Evolutionary conservation across 2,329 filamentous ascomycete genomes (phyloP).

Genomic region (Sordariomycetes sp.): DNA sequence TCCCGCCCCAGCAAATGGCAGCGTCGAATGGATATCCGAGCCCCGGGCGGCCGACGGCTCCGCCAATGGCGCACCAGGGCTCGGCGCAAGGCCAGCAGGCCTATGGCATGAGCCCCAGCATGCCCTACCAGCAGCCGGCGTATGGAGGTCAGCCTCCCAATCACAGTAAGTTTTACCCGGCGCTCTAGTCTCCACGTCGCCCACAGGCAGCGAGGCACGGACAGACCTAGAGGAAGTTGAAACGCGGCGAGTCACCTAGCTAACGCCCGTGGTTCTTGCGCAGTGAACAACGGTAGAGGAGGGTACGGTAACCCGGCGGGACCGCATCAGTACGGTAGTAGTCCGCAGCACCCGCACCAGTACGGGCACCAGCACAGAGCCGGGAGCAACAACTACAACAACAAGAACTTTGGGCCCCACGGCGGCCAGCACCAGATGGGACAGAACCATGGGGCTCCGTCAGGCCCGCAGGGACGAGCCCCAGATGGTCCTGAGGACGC

Average conservation of each 20-base stretch:
- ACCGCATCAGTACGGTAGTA: slow-evolving; percentile 50
- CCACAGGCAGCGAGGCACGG: not conserved
- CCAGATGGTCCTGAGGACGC: slow-evolving; percentile 31
- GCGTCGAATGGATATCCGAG: slow-evolving; percentile 77
- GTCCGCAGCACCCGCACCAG: slow-evolving; percentile 55
- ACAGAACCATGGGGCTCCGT: slow-evolving; percentile 22
- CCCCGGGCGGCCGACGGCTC: slow-evolving; percentile 65
- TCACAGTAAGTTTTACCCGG: slow-evolving; percentile 52
- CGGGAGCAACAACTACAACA: slow-evolving; percentile 40
- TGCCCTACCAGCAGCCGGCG: slow-evolving; percentile 65
- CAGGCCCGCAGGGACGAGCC: slow-evolving; percentile 18
- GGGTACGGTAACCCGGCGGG: slow-evolving; percentile 48
- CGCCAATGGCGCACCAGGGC: slow-evolving; percentile 91
- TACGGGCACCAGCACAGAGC: slow-evolving; percentile 50
- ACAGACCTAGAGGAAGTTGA: slow-evolving; percentile 2
- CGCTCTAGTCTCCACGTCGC: not conserved
- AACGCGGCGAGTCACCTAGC: slow-evolving; percentile 1
- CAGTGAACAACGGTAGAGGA: slow-evolving; percentile 47
- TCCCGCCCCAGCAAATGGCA: slow-evolving; percentile 47
- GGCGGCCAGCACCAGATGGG: slow-evolving; percentile 26
- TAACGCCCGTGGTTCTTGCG: not conserved
- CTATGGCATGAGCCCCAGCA: slow-evolving; percentile 66
- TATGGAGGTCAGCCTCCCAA: slow-evolving; percentile 60
- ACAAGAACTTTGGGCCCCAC: slow-evolving; percentile 38
- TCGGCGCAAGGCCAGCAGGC: slow-evolving; percentile 80